A percentile compares a stretch with the other conserved stretches of the same genome.
Conservation (phyloP, 2,329 filamentous ascomycete species). For the Emmonsiellopsis sp. region DNA sequence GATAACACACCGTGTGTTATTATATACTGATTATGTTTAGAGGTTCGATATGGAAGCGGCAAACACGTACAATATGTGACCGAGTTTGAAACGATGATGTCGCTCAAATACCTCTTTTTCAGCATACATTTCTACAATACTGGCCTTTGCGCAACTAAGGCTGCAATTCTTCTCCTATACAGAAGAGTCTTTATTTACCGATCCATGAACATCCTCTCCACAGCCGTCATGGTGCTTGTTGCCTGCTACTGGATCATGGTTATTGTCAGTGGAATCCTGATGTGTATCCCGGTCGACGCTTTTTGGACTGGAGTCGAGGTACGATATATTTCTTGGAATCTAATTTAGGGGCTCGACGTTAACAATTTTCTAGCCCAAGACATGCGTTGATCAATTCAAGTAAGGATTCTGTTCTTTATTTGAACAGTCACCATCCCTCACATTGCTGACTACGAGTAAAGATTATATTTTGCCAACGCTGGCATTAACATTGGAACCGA, state of each 20-base stretch:
- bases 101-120: conserved; percentile 4
- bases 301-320: conserved; percentile 4
- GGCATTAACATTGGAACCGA: conserved; percentile 7
- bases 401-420: background rate
- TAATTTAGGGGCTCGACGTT: background rate
- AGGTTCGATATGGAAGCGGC: conserved; percentile 2
- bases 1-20: background rate
- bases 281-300: conserved; percentile 5
- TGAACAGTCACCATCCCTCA: background rate
- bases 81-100: background rate
- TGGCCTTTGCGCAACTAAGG: background rate
- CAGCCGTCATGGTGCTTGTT: background rate
- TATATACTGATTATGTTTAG: background rate
- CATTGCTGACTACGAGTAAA: background rate
- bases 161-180: conserved; percentile 1
- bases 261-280: background rate
- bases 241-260: background rate
- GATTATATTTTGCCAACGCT: conserved; percentile 1
- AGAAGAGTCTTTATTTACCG: background rate
- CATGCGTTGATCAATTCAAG: conserved; percentile 5
- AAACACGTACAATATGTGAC: background rate
- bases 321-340: background rate
- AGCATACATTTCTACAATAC: conserved; percentile 2
- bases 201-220: background rate
- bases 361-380: background rate